phyloP scores from a whole-genome alignment of 2,329 filamentous ascomycete species.

The Neurospora crassa region DNA sequence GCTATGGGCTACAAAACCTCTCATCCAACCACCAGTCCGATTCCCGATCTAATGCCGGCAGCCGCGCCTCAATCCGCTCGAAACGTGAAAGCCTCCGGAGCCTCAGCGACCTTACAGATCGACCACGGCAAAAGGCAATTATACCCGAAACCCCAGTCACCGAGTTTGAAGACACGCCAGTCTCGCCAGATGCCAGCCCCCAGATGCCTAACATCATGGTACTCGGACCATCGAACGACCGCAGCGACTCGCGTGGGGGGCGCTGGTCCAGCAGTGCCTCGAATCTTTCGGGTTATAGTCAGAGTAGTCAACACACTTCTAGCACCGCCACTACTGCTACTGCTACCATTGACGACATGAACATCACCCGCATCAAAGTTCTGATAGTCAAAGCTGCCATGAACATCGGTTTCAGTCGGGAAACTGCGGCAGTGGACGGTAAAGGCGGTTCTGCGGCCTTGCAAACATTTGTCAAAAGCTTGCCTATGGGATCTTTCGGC shows the following conservation, averaged over 20 bases:
- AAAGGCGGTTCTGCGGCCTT: slow-evolving; percentile 44
- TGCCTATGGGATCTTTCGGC: slow-evolving; percentile 73
- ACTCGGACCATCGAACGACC: slow-evolving; percentile 57
- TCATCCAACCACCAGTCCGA: slow-evolving; percentile 19
- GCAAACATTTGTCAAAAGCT: slow-evolving; percentile 64
- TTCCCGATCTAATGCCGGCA: slow-evolving; percentile 26
- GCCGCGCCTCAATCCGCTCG: slow-evolving; percentile 39
- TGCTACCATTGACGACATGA: slow-evolving; percentile 62
- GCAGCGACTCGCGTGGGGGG: slow-evolving; percentile 40
- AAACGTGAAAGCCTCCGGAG: slow-evolving; percentile 45
- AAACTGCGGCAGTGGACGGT: slow-evolving; percentile 33
- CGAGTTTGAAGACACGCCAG: slow-evolving; percentile 84
- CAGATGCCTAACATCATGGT: slow-evolving; percentile 82
- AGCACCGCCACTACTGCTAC: slow-evolving; percentile 62
- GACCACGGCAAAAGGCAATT: slow-evolving; percentile 34
- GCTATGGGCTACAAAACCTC: slow-evolving; percentile 16
- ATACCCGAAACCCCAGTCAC: slow-evolving; percentile 88
- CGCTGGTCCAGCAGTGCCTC: slow-evolving; percentile 78
- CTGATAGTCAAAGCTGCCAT: slow-evolving; percentile 78
- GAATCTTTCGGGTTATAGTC: slow-evolving; percentile 70
- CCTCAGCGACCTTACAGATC: slow-evolving; percentile 32
- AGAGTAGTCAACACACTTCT: slow-evolving; percentile 53
- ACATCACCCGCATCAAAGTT: slow-evolving; percentile 67
- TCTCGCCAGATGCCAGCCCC: slow-evolving; percentile 67
- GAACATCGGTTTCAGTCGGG: slow-evolving; percentile 69